Evolutionary conservation across 75 land plant genomes (phyloP).

Genomic region (Pseudotsuga menziesii): DNA sequence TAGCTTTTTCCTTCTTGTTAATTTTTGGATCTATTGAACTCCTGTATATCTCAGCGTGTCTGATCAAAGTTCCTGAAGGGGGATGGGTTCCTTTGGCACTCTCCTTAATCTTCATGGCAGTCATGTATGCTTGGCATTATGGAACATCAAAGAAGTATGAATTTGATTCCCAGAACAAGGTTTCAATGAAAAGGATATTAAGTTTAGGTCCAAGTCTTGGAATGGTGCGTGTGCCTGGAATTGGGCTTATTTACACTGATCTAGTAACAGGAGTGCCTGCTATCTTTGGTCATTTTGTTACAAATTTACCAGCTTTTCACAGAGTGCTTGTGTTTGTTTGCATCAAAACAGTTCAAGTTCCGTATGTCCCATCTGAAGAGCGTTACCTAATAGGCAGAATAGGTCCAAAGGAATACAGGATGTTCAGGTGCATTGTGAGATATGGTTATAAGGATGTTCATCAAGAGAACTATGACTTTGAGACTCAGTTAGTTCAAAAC

Average conservation of each 20-base stretch:
- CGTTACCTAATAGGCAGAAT: conserved; percentile 59
- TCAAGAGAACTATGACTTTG: conserved; percentile 42
- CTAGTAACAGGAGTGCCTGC: conserved; percentile 59
- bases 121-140: conserved; percentile 69
- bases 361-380: conserved; percentile 40
- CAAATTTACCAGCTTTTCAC: conserved; percentile 64
- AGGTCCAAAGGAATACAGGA: conserved; percentile 52
- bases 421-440: conserved; percentile 66
- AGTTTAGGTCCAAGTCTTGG: conserved; percentile 53
- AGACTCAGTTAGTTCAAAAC: conserved; percentile 47
- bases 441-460: conserved; percentile 66
- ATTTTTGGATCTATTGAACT: conserved; percentile 57
- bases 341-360: conserved; percentile 50
- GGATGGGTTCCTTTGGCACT: conserved; percentile 55
- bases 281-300: conserved; percentile 54
- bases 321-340: conserved; percentile 54
- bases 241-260: conserved; percentile 62
- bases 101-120: conserved; percentile 28
- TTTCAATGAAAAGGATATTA: conserved; percentile 59
- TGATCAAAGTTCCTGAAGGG: conserved; percentile 43
- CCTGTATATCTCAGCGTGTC: conserved; percentile 38
- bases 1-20: conserved; percentile 28
- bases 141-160: conserved; percentile 46
- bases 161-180: conserved; percentile 49
- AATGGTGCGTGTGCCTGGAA: conserved; percentile 57